phyloP scores from a whole-genome alignment of 192 early-diverging fungal genomes.

The Coemansia sp. region DNA sequence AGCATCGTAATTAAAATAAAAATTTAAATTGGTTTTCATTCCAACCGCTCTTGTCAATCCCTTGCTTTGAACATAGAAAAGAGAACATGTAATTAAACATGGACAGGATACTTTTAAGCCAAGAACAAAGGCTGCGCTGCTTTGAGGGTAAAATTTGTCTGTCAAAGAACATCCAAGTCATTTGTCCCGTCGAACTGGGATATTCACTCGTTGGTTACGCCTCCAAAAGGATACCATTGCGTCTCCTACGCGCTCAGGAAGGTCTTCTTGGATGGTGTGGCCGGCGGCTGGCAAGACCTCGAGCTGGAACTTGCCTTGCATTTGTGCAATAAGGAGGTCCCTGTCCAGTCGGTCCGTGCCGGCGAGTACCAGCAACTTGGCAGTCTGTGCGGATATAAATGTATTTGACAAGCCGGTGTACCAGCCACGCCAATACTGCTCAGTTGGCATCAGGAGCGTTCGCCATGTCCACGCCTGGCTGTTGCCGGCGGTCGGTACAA shows the following conservation, averaged over 20 bases:
- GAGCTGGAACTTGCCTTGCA: constrained; percentile 83
- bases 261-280: constrained; percentile 73
- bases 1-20: too few species aligned
- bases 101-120: too few species aligned
- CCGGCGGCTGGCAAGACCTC: constrained; percentile 65
- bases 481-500: constrained; percentile 26
- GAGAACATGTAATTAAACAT: too few species aligned
- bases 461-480: constrained; percentile 57
- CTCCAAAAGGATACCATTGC: constrained; percentile 65
- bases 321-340: constrained; percentile 71
- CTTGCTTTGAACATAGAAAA: too few species aligned
- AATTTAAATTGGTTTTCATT: too few species aligned
- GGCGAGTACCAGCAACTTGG: constrained; percentile 67
- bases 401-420: constrained; percentile 64
- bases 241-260: constrained; percentile 57
- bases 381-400: constrained; percentile 60
- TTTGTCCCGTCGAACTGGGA: constrained; percentile 26
- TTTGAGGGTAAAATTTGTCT: too few species aligned
- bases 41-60: too few species aligned
- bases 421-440: constrained; percentile 67
- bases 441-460: constrained; percentile 60
- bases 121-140: too few species aligned
- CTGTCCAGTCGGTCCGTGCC: constrained; percentile 76
- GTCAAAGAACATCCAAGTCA: too few species aligned
- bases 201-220: constrained; percentile 60